These are phyloP conservation scores for Quercus dentata DNA, from an alignment of 306 rosid species.

Conservation along the genomic window DNA sequence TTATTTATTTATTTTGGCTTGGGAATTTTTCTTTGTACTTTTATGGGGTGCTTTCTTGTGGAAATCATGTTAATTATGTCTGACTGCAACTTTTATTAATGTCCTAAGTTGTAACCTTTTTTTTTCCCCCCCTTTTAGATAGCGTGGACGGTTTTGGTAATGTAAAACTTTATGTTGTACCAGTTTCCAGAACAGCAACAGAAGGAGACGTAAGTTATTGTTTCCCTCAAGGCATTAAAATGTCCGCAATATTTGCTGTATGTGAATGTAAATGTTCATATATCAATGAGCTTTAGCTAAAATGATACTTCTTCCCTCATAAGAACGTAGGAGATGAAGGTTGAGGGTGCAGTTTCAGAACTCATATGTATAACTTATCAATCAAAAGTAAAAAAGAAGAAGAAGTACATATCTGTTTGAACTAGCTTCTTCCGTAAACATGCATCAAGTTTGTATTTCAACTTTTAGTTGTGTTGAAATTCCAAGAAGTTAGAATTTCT, in stretches of 20 bases:
- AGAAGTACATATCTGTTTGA: background rate
- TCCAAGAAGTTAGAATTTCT: slow-evolving; percentile 10
- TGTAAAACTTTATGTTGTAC: slow-evolving; percentile 74
- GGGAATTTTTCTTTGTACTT: background rate
- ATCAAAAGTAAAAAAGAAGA: no score
- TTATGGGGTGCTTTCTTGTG: background rate
- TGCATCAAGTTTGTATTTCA: background rate
- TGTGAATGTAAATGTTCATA: background rate
- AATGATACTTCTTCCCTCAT: background rate
- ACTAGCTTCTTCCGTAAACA: background rate
- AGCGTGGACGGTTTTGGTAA: slow-evolving; percentile 30
- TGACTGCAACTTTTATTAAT: background rate
- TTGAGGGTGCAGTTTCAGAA: no score
- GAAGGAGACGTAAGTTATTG: slow-evolving; percentile 58
- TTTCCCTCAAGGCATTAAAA: slow-evolving; percentile 1
- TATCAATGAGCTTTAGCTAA: background rate
- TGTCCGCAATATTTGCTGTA: background rate
- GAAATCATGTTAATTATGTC: background rate
- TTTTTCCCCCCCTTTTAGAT: slow-evolving; percentile 31
- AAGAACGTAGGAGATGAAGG: no score
- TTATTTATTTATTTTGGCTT: background rate
- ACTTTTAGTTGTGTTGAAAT: background rate
- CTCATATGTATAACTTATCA: no score
- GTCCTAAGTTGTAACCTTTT: background rate
- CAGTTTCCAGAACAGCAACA: slow-evolving; percentile 62